Conservation (phyloP, 176 grass and related monocot species). For the Cenchrus americanus region DNA sequence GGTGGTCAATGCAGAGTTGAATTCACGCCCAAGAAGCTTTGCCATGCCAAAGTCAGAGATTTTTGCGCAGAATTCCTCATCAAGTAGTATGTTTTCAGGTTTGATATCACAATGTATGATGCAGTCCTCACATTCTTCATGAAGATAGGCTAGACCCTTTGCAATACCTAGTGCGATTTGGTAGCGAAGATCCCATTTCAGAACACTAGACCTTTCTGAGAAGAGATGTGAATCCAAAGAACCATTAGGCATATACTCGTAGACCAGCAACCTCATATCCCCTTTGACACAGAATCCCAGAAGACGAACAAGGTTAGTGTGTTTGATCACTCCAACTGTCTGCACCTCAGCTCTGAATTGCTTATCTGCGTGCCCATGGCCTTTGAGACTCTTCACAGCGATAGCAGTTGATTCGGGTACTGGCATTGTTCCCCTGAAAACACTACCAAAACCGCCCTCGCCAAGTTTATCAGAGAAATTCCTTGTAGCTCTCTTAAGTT, state of each 20-base stretch:
- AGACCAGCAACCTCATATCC: constrained; percentile 17
- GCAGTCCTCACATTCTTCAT: constrained; percentile 25
- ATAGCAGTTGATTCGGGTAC: constrained; percentile 1
- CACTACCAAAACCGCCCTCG: constrained; percentile 34
- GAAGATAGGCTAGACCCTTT: constrained; percentile 35
- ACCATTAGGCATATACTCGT: constrained; percentile 36
- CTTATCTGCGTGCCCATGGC: background rate
- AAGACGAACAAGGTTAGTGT: constrained; percentile 29
- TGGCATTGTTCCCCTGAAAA: constrained; percentile 37
- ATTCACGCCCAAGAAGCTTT: constrained; percentile 35
- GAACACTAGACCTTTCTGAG: background rate
- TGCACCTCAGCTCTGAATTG: constrained; percentile 36
- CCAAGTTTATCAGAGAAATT: constrained; percentile 37
- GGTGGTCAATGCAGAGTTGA: constrained; percentile 35
- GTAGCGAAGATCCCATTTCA: constrained; percentile 17
- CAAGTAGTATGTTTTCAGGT: constrained; percentile 30
- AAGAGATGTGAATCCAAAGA: constrained; percentile 28
- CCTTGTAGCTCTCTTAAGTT: constrained; percentile 24
- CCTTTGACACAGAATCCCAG: constrained; percentile 31
- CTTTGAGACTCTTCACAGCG: constrained; percentile 19
- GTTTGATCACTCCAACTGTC: constrained; percentile 19
- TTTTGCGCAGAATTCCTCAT: background rate
- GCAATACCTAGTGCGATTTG: constrained; percentile 25
- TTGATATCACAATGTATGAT: constrained; percentile 38
- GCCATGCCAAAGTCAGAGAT: constrained; percentile 37